Evolutionary conservation across 768 basidiomycete species (phyloP), one percentile per base, ranked within the genome.

Genomic region (Lactifluus subvellereus): DNA sequence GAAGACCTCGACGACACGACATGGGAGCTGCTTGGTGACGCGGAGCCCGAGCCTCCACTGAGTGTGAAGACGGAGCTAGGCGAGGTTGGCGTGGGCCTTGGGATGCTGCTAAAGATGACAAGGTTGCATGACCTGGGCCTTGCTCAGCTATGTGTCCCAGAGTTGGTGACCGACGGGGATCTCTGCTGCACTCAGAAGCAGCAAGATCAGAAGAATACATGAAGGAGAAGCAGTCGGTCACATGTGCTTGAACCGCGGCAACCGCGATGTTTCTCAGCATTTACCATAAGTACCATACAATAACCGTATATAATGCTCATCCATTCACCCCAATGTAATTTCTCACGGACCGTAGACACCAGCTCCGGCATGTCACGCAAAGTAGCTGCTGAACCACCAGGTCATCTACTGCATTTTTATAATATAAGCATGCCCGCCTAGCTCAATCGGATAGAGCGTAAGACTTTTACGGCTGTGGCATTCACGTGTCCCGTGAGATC

Each of bases 81-180:
- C 20, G 48, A 66, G 27, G 72, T 76, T 4, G 76, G 78, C 53
- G 70, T 74, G 6, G 77, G 76, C 2, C 75, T 91, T 33, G 77
- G 84, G 22, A 79, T 89, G 80, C 72, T 91, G 9, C 79, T 91
- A 50, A 84, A 82, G 70, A 90, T 91, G 89, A 86, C 88, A 22
- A 78, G 89, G 51, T 74, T 90, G 43, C 79, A 84, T 62, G 89
- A 91, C 73, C 74, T 91, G 61, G 89, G 88, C 0, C 77, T 91
- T 13, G 86, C 79, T 22, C 87, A 90, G 72, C 70, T 91, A 14
- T 72, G 74, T 65, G 71, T 74, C 54, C 73, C 73, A 0, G 72
- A 72, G 20, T 35, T 72, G 32, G 70, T 68, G 6, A 4, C 70
- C 2, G 71, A 68, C n/a, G 59, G 62, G 33, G 59, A 27, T 27